Conservation (phyloP, 176 grass and related monocot genomes). For the Avena atlantica region DNA sequence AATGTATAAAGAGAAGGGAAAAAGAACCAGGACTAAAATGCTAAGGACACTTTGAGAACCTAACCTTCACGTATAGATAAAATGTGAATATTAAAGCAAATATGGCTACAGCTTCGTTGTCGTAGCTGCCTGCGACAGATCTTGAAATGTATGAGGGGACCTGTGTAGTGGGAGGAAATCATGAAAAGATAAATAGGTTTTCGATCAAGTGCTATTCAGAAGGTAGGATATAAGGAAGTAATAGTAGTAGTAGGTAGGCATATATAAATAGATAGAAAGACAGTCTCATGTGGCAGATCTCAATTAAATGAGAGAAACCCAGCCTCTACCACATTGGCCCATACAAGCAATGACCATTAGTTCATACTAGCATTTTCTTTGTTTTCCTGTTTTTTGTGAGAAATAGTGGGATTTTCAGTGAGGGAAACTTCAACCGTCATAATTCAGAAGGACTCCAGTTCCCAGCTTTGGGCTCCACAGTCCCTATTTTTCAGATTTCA, state of each 20-base stretch:
- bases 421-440: background rate
- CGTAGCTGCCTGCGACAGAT: slow-evolving; percentile 98
- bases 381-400: background rate
- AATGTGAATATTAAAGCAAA: slow-evolving; percentile 98
- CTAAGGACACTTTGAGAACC: background rate
- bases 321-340: background rate
- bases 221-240: background rate
- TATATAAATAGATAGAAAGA: background rate
- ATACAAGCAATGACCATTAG: slow-evolving; percentile 6
- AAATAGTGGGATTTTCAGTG: background rate
- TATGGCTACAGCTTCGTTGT: slow-evolving; percentile 99
- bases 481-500: slow-evolving; percentile 10
- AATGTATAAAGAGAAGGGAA: background rate
- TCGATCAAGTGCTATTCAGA: slow-evolving; percentile 9
- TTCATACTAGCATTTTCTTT: background rate
- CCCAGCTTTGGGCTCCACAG: background rate
- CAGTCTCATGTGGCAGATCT: slow-evolving; percentile 1
- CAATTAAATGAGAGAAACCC: background rate
- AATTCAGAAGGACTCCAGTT: background rate
- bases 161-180: slow-evolving; percentile 17
- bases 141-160: slow-evolving; percentile 98
- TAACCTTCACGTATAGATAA: slow-evolving; percentile 99
- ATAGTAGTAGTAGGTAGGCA: background rate
- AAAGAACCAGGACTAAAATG: background rate
- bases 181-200: background rate